Evolutionary conservation across 2,329 filamentous ascomycete species (phyloP), one percentile per base, ranked within the genome.

Genomic region (Myriosclerotinia duriaeana): DNA sequence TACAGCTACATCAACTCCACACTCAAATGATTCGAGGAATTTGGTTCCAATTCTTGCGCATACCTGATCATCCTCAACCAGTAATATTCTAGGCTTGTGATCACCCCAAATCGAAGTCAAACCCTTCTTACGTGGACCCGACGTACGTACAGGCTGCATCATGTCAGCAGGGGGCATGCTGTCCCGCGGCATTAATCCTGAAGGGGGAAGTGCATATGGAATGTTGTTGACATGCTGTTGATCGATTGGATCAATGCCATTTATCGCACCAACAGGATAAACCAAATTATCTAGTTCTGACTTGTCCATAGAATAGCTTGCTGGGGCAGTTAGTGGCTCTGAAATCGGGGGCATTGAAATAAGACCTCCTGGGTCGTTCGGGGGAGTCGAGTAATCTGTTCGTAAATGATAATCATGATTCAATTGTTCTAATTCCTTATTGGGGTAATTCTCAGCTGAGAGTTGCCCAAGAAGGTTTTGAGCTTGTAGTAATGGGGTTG

Each of bases 171-270:
- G 80, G 75, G 68, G 79, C 77, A 65, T 83, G 2, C 82, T 79
- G 61, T 90, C 92, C 3, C 56, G 50, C 42, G 55, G 64, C 56
- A 66, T 66, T 38, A 62, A 53, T 38, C 58, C 52, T 22, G 60
- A n/a, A 22, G 90, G 83, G 20, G 86, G 92, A 78, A 92, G 82
- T 11, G 89, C 83, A 76, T 97, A 98, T 0, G 93, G 92, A 66
- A 97, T 96, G 76, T 96, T 97, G 79, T 94, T 88, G 75, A 97
- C 92, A 75, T 97, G 93, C 73, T 97, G 93, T 72, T 91, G 90
- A 76, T 94, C 93, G 84, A 96, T 95, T 1, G 94, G 93, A 75
- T 97, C 93, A 71, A 97, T 97, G 64, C 93, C 93, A 71, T 96
- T 91, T 0, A 89, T 95, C 71, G 93, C 88, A 22, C 93, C 93